phyloP scores from a whole-genome alignment of 495 filamentous ascomycete genomes.

The Pyronema domesticum region DNA sequence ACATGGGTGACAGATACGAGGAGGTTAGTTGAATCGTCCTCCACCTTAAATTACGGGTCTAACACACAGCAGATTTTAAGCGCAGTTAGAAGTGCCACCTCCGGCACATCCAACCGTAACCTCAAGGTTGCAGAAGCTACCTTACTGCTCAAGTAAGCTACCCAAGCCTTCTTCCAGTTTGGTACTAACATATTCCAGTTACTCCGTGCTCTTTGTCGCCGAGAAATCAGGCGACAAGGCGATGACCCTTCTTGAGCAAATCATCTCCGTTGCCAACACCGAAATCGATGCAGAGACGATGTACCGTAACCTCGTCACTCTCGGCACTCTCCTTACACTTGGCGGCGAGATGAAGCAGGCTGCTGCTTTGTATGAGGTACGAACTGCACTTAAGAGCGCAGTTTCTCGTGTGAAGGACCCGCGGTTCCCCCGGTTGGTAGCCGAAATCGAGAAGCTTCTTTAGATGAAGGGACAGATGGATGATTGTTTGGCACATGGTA shows the following conservation, averaged over 20 bases:
- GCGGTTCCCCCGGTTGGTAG: constrained; percentile 38
- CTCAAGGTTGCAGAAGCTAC: constrained; percentile 66
- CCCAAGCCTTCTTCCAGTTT: background rate
- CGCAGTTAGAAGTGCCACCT: constrained; percentile 18
- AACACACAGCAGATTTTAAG: constrained; percentile 11
- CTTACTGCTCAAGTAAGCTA: constrained; percentile 65
- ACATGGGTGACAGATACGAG: constrained; percentile 13
- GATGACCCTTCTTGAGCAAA: constrained; percentile 41
- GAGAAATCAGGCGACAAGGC: constrained; percentile 36
- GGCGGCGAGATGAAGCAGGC: constrained; percentile 32
- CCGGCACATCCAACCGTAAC: constrained; percentile 53
- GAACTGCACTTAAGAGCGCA: constrained; percentile 28
- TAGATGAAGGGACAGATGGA: background rate
- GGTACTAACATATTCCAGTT: constrained; percentile 7
- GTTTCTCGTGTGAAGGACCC: constrained; percentile 34
- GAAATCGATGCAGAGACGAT: constrained; percentile 66
- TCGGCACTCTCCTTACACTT: constrained; percentile 54
- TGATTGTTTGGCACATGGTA: too few species aligned
- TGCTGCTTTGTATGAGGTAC: constrained; percentile 32
- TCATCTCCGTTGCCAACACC: constrained; percentile 41
- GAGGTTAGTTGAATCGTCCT: constrained; percentile 10
- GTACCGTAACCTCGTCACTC: constrained; percentile 64
- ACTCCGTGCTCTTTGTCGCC: constrained; percentile 24
- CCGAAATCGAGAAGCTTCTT: constrained; percentile 40
- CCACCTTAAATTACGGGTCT: constrained; percentile 1